Evolutionary conservation across 1,284 basidiomycete genomes (phyloP), one percentile per base, ranked within the genome.

Genomic region (Clitocybe nebularis): DNA sequence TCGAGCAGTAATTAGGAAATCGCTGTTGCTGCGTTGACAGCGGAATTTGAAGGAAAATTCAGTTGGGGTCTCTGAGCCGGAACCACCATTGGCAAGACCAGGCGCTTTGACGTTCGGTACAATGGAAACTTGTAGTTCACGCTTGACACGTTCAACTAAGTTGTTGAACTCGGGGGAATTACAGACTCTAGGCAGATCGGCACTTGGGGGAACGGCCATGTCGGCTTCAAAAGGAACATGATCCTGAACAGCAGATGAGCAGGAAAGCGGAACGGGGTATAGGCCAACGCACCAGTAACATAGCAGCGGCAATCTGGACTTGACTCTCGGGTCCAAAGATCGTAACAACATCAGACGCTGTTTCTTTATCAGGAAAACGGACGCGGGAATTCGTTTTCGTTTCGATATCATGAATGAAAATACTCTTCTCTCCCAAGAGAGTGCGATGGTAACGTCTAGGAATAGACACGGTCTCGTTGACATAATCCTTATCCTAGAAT

Each of bases 151-250:
- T 55, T 98, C 93, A 11, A 81, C 77, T 52, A 98, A 84, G 17
- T 80, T 75, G 35, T 72, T 72, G 62, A 95, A 98, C 37, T 97
- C 93, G 14, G 83, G 68, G 5, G 87, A 86, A 19, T 77, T 65
- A 56, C 85, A 82, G 23, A 95, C 70, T 20, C 80, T 74, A 2
- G 81, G 77, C 8, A 98, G 72, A 46, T 95, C 92, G 4, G 78
- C 66, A 54, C 82, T 87, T 11, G 88, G 84, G 6, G 94, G 93
- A 14, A 97, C 83, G 36, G 88, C 81, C 78, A 95, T 88, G 58
- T 97, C 93, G 16, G 93, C 93, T 62, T 98, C 95, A 59, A 97
- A 96, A 0, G 95, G 95, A 43, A 99, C 93, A 58, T 96, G 93
- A 59, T 96, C 91, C 90, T 93, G 40, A 34, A 38, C 17, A n/a